Evolutionary conservation across 108 stramenopile species (phyloP).

Genomic region (Aurantiochytrium sp.): DNA sequence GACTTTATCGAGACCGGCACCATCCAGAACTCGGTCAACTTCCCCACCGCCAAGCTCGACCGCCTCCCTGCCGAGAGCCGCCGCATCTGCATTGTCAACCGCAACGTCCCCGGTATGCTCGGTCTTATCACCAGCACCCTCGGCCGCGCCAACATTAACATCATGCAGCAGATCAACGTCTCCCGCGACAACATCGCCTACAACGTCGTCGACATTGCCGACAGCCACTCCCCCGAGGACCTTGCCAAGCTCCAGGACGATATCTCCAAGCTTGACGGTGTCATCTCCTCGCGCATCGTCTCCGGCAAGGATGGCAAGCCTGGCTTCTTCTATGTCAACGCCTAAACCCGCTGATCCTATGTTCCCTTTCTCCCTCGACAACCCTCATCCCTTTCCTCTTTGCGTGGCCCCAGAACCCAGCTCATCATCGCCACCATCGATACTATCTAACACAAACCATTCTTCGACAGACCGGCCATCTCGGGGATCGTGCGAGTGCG

Average conservation of each 20-base stretch:
- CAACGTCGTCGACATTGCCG: conserved; percentile 71
- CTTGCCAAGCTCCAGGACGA: background rate
- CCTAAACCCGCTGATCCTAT: background rate
- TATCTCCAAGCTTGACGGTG: conserved; percentile 6
- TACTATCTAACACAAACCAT: too few relatives aligned
- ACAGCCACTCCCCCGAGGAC: background rate
- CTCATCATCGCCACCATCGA: background rate
- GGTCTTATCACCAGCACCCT: conserved; percentile 71
- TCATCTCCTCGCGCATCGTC: conserved; percentile 14
- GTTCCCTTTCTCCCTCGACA: too few relatives aligned
- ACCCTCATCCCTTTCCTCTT: background rate
- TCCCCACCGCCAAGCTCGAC: conserved; percentile 65
- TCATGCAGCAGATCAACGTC: conserved; percentile 82
- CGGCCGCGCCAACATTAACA: conserved; percentile 63
- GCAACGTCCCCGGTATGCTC: conserved; percentile 74
- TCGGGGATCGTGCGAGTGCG: too few relatives aligned
- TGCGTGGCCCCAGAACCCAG: background rate
- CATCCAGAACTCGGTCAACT: conserved; percentile 80
- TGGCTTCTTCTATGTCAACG: conserved; percentile 1
- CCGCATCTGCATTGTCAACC: conserved; percentile 77
- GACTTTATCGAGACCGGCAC: conserved; percentile 72
- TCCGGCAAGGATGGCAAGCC: background rate
- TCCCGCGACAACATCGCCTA: conserved; percentile 75
- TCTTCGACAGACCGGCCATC: too few relatives aligned
- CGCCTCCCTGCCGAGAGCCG: conserved; percentile 54